Base-by-base conservation (phyloP, 805 yeast species). In the Metahyphopichia silvanorum region DNA sequence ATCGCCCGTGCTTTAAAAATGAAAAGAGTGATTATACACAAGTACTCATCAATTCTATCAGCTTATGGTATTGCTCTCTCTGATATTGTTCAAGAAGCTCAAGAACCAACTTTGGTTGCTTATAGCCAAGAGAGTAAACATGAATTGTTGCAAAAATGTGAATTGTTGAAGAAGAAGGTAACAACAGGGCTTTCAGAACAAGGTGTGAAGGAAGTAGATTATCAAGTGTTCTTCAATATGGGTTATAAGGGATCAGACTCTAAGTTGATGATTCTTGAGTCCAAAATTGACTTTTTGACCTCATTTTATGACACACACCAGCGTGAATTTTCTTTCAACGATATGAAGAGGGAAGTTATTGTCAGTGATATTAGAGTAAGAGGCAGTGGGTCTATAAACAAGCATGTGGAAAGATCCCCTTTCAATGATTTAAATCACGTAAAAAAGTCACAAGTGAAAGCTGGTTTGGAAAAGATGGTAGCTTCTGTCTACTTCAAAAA, bases 31-130 rank as follows among this genome's bases (percentile, higher is more conserved):
- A 57, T 86, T 20, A 79, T 83, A 16, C 95, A 87, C 57, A 74
- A 82, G 52, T 84, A 84, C 55, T 85, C 95, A 2, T 85, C 95
- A 0, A 76, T 87, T 25, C 63, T 87, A 9, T 83, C 94, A 1
- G 95, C 96, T 0, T 87, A 83, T 52, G 96, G 96, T 39, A 87
- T 87, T 66, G 78, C 86, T 3, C 64, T 87, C 19, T 95, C 96
- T 2, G 94, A 86, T 57, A 83, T 86, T 28, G 93, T 85, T 7
- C 77, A 77, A 28, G 95, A 86, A 47, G 66, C 59, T 11, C 93
- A 84, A 55, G 80, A 78, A 40, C 95, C 95, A 0, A 74, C 82
- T 29, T 72, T 82, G 2, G 47, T 63, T 9, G 51, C 62, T 1
- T 48, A 40, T 23, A 27, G 78, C 27, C 55, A 51, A 3, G 57